Evolutionary conservation across 805 yeast species (phyloP).

Genomic region (Ogataea philodendri): DNA sequence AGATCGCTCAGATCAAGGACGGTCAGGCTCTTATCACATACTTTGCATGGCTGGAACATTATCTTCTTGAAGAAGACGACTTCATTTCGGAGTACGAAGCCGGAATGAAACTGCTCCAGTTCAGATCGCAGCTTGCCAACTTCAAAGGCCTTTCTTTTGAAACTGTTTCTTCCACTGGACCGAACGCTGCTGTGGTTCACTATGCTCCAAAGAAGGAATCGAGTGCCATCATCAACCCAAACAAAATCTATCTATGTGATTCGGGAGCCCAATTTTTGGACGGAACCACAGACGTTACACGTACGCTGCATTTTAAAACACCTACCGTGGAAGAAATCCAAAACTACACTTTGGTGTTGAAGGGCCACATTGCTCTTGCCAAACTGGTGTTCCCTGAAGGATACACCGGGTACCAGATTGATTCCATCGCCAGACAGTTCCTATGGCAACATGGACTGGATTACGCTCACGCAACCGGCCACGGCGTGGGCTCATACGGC

Average conservation of each 20-base stretch:
- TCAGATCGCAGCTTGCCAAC: constrained; percentile 51
- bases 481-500: constrained; percentile 60
- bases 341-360: constrained; percentile 56
- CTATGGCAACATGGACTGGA: constrained; percentile 58
- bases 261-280: constrained; percentile 61
- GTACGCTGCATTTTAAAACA: constrained; percentile 53
- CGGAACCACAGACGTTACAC: constrained; percentile 64
- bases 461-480: constrained; percentile 64
- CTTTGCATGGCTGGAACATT: constrained; percentile 58
- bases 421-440: constrained; percentile 55
- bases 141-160: constrained; percentile 68
- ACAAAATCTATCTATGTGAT: constrained; percentile 52
- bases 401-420: constrained; percentile 53
- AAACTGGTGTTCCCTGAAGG: constrained; percentile 52
- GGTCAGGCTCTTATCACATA: constrained; percentile 53
- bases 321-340: constrained; percentile 47
- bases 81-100: constrained; percentile 65
- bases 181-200: constrained; percentile 77
- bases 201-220: constrained; percentile 54
- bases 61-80: constrained; percentile 41
- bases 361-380: constrained; percentile 53
- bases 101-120: constrained; percentile 53
- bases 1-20: constrained; percentile 53
- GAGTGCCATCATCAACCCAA: constrained; percentile 50
- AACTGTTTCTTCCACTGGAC: constrained; percentile 72